Base-by-base conservation (phyloP, 768 basidiomycete species). In the Amanita phalloides region DNA sequence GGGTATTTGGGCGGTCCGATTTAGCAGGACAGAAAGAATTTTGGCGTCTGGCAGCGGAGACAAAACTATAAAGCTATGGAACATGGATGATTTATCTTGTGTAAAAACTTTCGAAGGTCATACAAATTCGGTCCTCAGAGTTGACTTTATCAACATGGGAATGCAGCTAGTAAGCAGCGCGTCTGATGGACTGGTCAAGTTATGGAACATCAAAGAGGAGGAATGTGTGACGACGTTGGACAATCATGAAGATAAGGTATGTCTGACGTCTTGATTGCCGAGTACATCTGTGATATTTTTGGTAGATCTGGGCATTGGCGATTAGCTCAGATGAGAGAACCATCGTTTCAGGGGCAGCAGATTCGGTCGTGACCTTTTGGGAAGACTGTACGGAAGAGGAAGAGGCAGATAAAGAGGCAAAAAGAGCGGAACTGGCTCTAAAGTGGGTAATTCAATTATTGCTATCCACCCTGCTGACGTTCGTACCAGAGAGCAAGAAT, bases 91-190 rank as follows among this genome's bases (percentile, higher is more conserved):
- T 62, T 96, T 85, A 67, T 80, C 89, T 23, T 99, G 96, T 64
- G 63, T 98, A 55, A 82, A 92, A 76, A 98, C 96, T 20, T 93
- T 98, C 60, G 96, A 99, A 68, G 96, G 96, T 0, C 96, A 99
- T 66, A 91, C 92, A 6, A 98, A 97, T 66, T 96, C 96, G 10
- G 92, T 99, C 30, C 68, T 99, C 49, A 73, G 94, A 48, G 90
- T 98, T 28, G 91, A 93, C 61, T 98, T 96, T 65, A 62, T 97
- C 41, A 87, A 86, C 58, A 63, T 71, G 41, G 94, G 86, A 14
- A 74, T 79, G 74, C 93, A 96, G 68, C 70, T 99, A 37, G 85
- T 92, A 44, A 95, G 90, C 54, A 74, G 90, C 13, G 91, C 88
- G 8, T 91, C 93, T 13, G 96, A 99, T 64, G 96, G 96, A 32